Conservation (phyloP, 768 basidiomycete genomes). For the Hebeloma cylindrosporum region DNA sequence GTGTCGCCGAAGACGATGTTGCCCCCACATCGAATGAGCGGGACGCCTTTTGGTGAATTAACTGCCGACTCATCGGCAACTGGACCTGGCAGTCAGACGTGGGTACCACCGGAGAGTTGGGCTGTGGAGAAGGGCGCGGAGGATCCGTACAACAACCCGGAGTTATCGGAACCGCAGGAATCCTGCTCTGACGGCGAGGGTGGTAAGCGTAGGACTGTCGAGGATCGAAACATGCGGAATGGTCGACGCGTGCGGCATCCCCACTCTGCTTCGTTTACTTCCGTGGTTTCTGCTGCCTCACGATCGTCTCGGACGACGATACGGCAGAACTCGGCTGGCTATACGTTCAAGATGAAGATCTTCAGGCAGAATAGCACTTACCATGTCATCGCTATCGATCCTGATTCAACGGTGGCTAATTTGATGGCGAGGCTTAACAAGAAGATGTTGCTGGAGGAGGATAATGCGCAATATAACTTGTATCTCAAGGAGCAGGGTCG, state of each 20-base stretch:
- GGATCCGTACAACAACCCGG: conserved; percentile 12
- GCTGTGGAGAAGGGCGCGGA: conserved; percentile 47
- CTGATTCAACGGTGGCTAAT: conserved; percentile 66
- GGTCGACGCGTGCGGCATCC: too few relatives aligned
- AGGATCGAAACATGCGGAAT: too few relatives aligned
- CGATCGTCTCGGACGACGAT: conserved; percentile 13
- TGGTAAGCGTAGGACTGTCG: too few relatives aligned
- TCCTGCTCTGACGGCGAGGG: conserved; percentile 8
- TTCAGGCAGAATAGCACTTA: conserved; percentile 73
- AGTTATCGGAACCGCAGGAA: conserved; percentile 8
- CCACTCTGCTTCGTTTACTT: conserved; percentile 6
- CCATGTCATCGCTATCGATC: conserved; percentile 64
- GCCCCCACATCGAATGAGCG: conserved; percentile 17
- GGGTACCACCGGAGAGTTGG: conserved; percentile 81
- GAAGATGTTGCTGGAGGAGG: conserved; percentile 50
- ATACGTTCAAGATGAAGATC: conserved; percentile 64
- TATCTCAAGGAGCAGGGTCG: conserved; percentile 77
- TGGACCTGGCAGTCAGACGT: conserved; percentile 36
- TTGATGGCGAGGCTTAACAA: conserved; percentile 61
- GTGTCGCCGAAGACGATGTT: conserved; percentile 54
- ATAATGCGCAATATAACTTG: conserved; percentile 60
- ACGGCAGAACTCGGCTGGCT: conserved; percentile 10
- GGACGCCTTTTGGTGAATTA: conserved; percentile 1
- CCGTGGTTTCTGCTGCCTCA: conserved; percentile 9
- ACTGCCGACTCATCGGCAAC: conserved; percentile 9